Percentiles rank a stretch among this genome's conserved stretches.
These are phyloP conservation scores for Trichoderma polysporum DNA, from an alignment of 2,329 filamentous ascomycete species.

Conservation along the genomic window DNA sequence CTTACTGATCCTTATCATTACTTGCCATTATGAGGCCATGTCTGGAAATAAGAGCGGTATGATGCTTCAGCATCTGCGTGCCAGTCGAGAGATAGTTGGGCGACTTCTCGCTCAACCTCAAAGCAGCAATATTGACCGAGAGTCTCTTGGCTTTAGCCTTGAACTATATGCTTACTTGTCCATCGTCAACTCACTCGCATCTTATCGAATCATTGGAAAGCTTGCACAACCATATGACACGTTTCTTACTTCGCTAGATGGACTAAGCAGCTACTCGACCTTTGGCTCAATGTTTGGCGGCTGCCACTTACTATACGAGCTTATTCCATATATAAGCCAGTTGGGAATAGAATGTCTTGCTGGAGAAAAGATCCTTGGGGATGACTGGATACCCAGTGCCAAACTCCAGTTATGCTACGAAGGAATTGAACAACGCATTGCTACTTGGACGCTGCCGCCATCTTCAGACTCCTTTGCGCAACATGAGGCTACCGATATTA, in stretches of 20 bases:
- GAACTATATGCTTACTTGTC: conserved; percentile 1
- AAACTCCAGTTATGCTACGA: background rate
- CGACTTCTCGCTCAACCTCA: background rate
- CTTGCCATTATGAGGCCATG: conserved; percentile 4
- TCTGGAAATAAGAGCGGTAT: background rate
- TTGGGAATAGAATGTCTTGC: background rate
- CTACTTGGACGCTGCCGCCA: background rate
- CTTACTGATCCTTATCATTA: background rate
- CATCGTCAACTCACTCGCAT: background rate
- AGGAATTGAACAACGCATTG: background rate
- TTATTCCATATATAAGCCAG: background rate
- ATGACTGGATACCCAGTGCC: background rate
- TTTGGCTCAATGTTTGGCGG: conserved; percentile 3
- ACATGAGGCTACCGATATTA: background rate
- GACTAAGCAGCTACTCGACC: background rate
- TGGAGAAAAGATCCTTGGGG: background rate
- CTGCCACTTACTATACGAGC: background rate
- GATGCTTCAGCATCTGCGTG: conserved; percentile 6
- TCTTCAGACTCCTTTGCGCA: background rate
- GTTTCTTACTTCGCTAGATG: background rate
- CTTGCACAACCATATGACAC: background rate
- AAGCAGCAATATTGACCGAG: background rate
- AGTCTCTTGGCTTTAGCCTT: background rate
- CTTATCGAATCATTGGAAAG: background rate
- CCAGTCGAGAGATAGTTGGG: background rate